Evolutionary conservation across 139 green algal genomes (phyloP), one percentile per base, ranked within the genome.

Genomic region (Astrephomene gubernaculifera): DNA sequence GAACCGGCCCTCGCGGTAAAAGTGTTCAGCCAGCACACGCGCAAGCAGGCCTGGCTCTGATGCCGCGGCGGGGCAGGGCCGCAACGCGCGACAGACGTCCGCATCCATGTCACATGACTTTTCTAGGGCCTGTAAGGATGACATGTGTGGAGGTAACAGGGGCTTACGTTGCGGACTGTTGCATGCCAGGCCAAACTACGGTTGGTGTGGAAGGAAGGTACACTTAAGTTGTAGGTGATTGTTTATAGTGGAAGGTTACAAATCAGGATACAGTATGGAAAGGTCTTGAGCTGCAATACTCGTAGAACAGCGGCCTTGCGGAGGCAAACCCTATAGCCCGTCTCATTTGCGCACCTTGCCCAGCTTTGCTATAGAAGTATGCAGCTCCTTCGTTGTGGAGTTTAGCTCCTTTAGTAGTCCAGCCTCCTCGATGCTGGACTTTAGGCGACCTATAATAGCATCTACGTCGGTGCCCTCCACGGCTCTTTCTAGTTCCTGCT

Each of bases 1-100:
- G 82, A 98, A 98, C 21, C 89, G 86, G 1, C 96, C 97, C 70
- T 97, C 90, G 6, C 96, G 92, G 86, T 94, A 99, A 4, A 98
- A 83, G 83, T 99, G 97, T 88, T 98, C 91, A 8, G 93, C 92
- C 17, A 99, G 92, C 24, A 98, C 92, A 86, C 96, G 91, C 70
- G 87, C 44, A 41, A 86, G 65, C 79, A 86, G 65, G 41, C 4
- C 29, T 2, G 78, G 21, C 43, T 74, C 63, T 5, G 33, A n/a
- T 43, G 29, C 36, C 9, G 74, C 52, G 0, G 54, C 35, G 38
- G 54, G 36, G 54, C 27, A 71, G 31, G 92, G 80, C 4, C 89
- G 82, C 49, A 87, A 61, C 4, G 93, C 94, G 49, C 93, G 93
- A 83, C 90, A 95, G 4, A 98, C 89, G 75, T 99, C 96, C 33